Conservation (phyloP, 148 eudicot species). For the Rhododendron kiyosumense region DNA sequence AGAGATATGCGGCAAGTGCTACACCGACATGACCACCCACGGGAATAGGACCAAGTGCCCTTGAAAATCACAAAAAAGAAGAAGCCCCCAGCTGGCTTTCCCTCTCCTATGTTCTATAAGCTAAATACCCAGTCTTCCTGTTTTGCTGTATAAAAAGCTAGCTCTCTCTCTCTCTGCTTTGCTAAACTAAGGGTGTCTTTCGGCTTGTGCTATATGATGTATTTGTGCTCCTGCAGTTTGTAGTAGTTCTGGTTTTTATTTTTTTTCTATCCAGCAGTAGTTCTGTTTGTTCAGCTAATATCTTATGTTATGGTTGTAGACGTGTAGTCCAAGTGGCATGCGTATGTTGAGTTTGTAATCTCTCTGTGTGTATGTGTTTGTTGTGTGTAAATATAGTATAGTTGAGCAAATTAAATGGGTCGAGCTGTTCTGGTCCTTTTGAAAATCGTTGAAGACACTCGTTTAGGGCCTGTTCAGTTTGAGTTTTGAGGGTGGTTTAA, state of each 20-base stretch:
- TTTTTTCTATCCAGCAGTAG: background rate
- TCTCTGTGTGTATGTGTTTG: too few relatives aligned
- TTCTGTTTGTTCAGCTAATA: background rate
- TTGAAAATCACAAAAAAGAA: background rate
- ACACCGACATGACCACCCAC: constrained; percentile 8
- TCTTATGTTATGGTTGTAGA: background rate
- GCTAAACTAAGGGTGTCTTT: background rate
- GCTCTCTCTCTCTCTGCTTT: background rate
- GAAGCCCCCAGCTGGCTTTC: background rate
- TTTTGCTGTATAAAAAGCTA: background rate
- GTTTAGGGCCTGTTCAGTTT: background rate
- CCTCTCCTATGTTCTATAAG: background rate
- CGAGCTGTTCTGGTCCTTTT: background rate
- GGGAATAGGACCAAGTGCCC: constrained; percentile 9
- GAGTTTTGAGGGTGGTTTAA: too few relatives aligned
- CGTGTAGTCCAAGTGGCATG: background rate
- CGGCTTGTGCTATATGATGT: background rate
- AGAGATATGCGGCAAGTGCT: background rate
- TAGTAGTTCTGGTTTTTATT: background rate
- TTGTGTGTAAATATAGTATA: too few relatives aligned
- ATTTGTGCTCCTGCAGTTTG: background rate
- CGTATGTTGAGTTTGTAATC: background rate
- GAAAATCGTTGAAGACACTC: background rate
- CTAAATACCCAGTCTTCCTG: background rate
- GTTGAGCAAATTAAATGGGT: background rate